A percentile compares a stretch with the other conserved stretches of the same genome.
Evolutionary conservation across 352 stramenopile species (phyloP).

Genomic region (Globisporangium parvum): DNA sequence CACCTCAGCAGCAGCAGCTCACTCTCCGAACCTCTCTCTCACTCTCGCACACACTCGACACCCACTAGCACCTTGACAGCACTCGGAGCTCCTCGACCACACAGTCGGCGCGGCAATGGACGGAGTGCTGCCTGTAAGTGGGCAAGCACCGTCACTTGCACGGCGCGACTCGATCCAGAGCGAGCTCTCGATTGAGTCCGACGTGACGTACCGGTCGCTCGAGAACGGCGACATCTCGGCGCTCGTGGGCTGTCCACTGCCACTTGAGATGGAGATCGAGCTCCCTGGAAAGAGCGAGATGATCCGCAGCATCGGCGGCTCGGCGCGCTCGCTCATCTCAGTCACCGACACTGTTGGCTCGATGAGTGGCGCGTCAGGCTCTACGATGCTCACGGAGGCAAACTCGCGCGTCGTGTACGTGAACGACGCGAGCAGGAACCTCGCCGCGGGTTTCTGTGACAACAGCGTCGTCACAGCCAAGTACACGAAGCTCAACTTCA

Average conservation of each 20-base stretch:
- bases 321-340: slow-evolving; percentile 13
- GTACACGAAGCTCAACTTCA: slow-evolving; percentile 86
- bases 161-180: slow-evolving; percentile 29
- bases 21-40: neutral
- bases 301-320: slow-evolving; percentile 1
- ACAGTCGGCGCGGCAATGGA: slow-evolving; percentile 4
- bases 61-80: neutral
- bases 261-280: slow-evolving; percentile 1
- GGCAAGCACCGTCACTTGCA: slow-evolving; percentile 1
- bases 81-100: neutral
- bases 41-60: neutral
- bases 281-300: neutral
- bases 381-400: slow-evolving; percentile 25
- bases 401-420: slow-evolving; percentile 69
- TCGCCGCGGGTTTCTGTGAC: slow-evolving; percentile 50
- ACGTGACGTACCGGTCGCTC: slow-evolving; percentile 38
- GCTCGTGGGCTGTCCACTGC: slow-evolving; percentile 3
- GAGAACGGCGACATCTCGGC: slow-evolving; percentile 30
- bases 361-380: neutral
- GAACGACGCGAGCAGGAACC: slow-evolving; percentile 57
- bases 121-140: slow-evolving; percentile 8
- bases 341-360: slow-evolving; percentile 1
- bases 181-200: slow-evolving; percentile 35
- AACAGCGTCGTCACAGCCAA: slow-evolving; percentile 83
- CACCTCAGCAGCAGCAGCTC: neutral